Conservation (phyloP, 495 filamentous ascomycete species). For the Xylaria telfairii region DNA sequence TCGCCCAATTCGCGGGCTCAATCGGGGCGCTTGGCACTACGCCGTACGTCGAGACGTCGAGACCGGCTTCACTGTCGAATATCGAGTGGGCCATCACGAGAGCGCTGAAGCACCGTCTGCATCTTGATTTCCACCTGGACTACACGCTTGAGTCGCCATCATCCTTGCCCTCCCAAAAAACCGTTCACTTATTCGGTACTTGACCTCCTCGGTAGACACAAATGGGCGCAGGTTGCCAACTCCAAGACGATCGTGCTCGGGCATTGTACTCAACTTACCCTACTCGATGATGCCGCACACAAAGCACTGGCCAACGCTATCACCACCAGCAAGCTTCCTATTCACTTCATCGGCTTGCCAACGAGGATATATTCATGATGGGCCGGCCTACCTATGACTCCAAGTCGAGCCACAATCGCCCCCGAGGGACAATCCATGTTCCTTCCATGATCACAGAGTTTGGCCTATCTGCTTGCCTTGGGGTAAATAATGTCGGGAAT, state of each 20-base stretch:
- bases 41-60: conserved; percentile 70
- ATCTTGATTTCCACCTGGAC: conserved; percentile 78
- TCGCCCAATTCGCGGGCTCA: conserved; percentile 45
- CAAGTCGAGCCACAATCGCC: conserved; percentile 36
- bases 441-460: conserved; percentile 67
- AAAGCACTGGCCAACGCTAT: conserved; percentile 52
- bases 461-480: conserved; percentile 64
- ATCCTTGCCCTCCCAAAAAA: conserved; percentile 35
- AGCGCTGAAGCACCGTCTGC: conserved; percentile 55
- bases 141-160: conserved; percentile 62
- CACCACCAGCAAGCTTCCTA: conserved; percentile 53
- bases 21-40: conserved; percentile 72
- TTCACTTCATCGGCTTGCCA: conserved; percentile 74
- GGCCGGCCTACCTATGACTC: conserved; percentile 47
- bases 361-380: conserved; percentile 80
- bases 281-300: conserved; percentile 60
- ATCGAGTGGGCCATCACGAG: conserved; percentile 66
- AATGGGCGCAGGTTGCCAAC: conserved; percentile 51
- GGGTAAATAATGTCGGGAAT: conserved; percentile 81
- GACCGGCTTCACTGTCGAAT: conserved; percentile 58
- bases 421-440: conserved; percentile 67
- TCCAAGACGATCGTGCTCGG: conserved; percentile 66
- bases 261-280: conserved; percentile 72
- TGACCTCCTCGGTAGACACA: conserved; percentile 48
- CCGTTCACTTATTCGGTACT: conserved; percentile 62